Evolutionary conservation across 106 monocot species (phyloP), one percentile per base, ranked within the genome.

Genomic region (Hemerocallis citrina): DNA sequence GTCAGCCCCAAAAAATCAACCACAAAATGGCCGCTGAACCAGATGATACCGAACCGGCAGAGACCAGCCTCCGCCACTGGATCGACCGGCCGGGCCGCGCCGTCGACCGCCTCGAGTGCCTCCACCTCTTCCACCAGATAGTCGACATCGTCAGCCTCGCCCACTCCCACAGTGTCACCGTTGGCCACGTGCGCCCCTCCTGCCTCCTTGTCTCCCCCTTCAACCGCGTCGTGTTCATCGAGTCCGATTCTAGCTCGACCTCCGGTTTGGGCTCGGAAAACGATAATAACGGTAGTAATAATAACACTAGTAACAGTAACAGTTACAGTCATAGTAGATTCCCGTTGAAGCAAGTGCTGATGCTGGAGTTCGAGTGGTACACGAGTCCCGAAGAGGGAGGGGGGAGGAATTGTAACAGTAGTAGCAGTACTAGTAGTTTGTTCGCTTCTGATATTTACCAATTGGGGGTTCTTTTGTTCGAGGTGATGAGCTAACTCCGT

Each of bases 381-480:
- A 75, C 77, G 12, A 86, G 86, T 40, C 92, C 92, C 0, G 92
- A 92, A 59, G 86, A 83, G 45, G 71, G 36, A 4, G n/a, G n/a
- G n/a, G n/a, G n/a, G n/a, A n/a, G n/a, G n/a, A n/a, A n/a, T n/a
- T n/a, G n/a, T n/a, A n/a, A n/a, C n/a, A n/a, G n/a, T n/a, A n/a
- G n/a, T n/a, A 41, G 44, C 0, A 71, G 77, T 2, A 15, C 31
- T 13, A 27, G 54, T 22, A 30, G 54, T 54, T 0, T 7, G 21
- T 86, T 92, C 8, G 79, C 75, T 0, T 86, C 82, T 5, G 92
- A 92, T 35, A 56, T 92, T 1, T 92, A 86, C 49, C 71, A 77
- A 34, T 51, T 92, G 51, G 92, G 92, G 20, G 86, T 84, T 43
- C 61, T 92, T 63, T 63, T 92, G 0, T 92, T 92, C 41, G 92